phyloP scores from a whole-genome alignment of 1,139 yeast species.

The Candida neerlandica region DNA sequence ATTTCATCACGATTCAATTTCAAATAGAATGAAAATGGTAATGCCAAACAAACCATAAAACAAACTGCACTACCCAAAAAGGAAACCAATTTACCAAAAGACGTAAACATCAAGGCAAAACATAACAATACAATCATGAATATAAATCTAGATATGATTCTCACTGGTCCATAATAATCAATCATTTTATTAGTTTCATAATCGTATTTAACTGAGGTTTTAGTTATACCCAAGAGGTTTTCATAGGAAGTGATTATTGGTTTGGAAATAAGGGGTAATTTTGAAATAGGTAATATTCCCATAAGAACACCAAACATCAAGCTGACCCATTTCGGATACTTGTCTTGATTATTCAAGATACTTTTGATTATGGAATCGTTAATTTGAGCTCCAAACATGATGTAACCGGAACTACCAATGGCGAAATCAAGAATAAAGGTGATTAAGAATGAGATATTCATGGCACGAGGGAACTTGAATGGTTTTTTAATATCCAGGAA shows the following conservation, averaged over 20 bases:
- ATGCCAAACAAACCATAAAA: conserved; percentile 74
- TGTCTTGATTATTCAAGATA: conserved; percentile 31
- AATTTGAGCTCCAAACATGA: conserved; percentile 43
- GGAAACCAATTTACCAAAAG: conserved; percentile 82
- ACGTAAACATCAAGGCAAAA: conserved; percentile 64
- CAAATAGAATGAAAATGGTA: conserved; percentile 75
- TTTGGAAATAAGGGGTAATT: conserved; percentile 41
- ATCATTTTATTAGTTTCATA: conserved; percentile 10
- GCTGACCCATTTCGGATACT: conserved; percentile 36
- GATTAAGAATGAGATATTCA: conserved; percentile 35
- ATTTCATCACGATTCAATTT: conserved; percentile 54
- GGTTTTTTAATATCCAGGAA: conserved; percentile 86
- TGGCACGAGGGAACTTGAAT: conserved; percentile 29
- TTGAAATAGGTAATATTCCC: conserved; percentile 45
- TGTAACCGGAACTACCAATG: conserved; percentile 39
- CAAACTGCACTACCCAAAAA: conserved; percentile 83
- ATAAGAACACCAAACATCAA: conserved; percentile 35
- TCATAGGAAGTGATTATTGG: conserved; percentile 49
- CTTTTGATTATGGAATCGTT: conserved; percentile 44
- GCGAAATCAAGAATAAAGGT: conserved; percentile 37
- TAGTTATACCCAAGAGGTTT: conserved; percentile 21
- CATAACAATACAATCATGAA: conserved; percentile 34
- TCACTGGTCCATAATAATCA: conserved; percentile 21
- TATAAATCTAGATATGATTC: conserved; percentile 31
- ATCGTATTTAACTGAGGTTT: conserved; percentile 8